Conservation (phyloP, 139 green algal genomes). For the Micractinium sp. region DNA sequence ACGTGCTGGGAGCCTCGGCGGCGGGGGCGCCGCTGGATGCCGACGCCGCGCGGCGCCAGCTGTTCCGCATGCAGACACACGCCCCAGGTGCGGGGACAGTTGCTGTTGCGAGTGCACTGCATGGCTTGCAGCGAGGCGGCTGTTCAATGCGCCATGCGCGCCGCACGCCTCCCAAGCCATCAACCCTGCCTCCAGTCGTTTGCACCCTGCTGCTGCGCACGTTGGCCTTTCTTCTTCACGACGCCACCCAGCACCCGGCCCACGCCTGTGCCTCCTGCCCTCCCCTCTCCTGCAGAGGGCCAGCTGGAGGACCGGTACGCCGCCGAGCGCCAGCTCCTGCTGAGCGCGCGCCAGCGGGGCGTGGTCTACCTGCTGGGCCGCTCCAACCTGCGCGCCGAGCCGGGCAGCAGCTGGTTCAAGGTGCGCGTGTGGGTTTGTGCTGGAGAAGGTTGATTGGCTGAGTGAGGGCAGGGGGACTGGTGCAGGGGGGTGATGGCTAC, state of each 20-base stretch:
- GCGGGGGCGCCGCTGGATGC: neutral
- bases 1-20: neutral
- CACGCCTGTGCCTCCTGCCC: neutral
- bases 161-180: neutral
- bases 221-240: neutral
- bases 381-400: neutral
- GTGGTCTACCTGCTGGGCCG: neutral
- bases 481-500: neutral
- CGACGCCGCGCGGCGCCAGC: neutral
- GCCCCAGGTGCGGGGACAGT: neutral
- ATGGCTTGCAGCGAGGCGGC: neutral
- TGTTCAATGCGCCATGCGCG: neutral
- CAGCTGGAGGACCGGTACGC: neutral
- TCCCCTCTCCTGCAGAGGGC: neutral
- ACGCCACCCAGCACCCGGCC: neutral
- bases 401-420: constrained; percentile 4
- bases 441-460: neutral
- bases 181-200: neutral
- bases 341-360: neutral
- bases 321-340: constrained; percentile 6
- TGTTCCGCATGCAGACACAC: neutral
- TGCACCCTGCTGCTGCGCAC: neutral
- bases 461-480: neutral
- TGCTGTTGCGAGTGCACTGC: neutral
- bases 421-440: neutral